phyloP scores from a whole-genome alignment of 495 filamentous ascomycete species.

The Aspergillus indologenus region DNA sequence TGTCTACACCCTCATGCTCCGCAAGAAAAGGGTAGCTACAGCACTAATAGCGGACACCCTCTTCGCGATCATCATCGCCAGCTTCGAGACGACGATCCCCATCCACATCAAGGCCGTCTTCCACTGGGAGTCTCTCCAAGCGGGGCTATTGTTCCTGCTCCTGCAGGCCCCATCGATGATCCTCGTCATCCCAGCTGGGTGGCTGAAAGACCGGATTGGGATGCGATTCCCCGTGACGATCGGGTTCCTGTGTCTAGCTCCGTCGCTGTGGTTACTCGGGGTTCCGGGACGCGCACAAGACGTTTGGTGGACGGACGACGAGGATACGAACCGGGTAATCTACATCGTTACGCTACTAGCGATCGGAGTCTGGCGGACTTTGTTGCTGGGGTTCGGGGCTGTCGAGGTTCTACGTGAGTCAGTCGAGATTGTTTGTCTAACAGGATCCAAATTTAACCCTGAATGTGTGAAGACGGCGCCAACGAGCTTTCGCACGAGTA shows the following conservation, averaged over 20 bases:
- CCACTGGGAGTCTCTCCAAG: constrained; percentile 17
- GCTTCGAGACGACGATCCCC: constrained; percentile 31
- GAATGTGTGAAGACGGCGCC: too few relatives aligned
- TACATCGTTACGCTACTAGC: constrained; percentile 12
- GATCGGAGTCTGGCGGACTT: constrained; percentile 6
- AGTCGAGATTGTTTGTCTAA: neutral
- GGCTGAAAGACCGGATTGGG: constrained; percentile 28
- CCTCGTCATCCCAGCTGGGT: constrained; percentile 23
- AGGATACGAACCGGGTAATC: constrained; percentile 10
- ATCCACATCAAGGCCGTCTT: constrained; percentile 26
- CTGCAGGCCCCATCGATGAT: constrained; percentile 24
- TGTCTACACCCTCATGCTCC: constrained; percentile 14
- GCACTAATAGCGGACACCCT: constrained; percentile 15
- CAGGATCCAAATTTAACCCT: too few relatives aligned
- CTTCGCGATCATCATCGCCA: constrained; percentile 20
- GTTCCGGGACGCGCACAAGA: constrained; percentile 22
- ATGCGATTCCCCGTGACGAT: constrained; percentile 18
- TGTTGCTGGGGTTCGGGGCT: neutral
- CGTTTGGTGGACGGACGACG: constrained; percentile 19
- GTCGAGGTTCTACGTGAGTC: neutral
- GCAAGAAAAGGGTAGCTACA: neutral
- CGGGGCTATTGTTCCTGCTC: constrained; percentile 24
- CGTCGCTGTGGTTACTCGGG: constrained; percentile 22
- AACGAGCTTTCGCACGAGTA: neutral
- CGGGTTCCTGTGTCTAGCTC: constrained; percentile 18